Evolutionary conservation across 768 basidiomycete species (phyloP).

Genomic region (Naganishia friedmannii): DNA sequence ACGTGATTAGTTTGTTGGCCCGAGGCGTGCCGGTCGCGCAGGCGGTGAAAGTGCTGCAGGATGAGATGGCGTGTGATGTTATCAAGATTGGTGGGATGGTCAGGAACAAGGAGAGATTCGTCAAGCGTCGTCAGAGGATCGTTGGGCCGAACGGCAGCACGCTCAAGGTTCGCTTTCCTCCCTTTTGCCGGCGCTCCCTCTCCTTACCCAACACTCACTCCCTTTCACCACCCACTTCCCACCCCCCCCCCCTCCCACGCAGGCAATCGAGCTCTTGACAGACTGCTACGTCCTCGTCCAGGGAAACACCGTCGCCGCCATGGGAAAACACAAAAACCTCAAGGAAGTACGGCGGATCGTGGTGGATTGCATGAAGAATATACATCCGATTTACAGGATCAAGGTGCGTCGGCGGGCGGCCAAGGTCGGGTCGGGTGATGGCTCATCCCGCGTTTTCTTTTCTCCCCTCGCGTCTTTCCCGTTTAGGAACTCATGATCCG

Average conservation of each 20-base stretch:
- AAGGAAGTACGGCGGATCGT: constrained; percentile 95
- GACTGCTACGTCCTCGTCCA: constrained; percentile 97
- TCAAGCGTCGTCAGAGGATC: constrained; percentile 90
- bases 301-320: constrained; percentile 95
- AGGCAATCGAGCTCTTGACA: constrained; percentile 92
- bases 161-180: too few species aligned
- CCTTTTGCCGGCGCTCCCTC: too few species aligned
- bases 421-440: too few species aligned
- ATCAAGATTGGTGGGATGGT: constrained; percentile 96
- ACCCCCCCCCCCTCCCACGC: too few species aligned
- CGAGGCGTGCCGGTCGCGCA: constrained; percentile 72
- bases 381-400: constrained; percentile 98
- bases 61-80: constrained; percentile 87
- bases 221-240: too few species aligned
- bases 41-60: constrained; percentile 84
- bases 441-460: too few species aligned
- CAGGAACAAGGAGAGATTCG: constrained; percentile 92
- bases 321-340: constrained; percentile 91
- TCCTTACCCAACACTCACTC: too few species aligned
- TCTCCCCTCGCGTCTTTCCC: too few species aligned
- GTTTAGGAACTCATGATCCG: constrained; percentile 99
- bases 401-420: constrained; percentile 75
- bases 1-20: constrained; percentile 90
- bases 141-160: constrained; percentile 97
- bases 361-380: constrained; percentile 99